These are phyloP conservation scores for Metschnikowia koreensis DNA, from an alignment of 805 yeast species.

Conservation along the genomic window DNA sequence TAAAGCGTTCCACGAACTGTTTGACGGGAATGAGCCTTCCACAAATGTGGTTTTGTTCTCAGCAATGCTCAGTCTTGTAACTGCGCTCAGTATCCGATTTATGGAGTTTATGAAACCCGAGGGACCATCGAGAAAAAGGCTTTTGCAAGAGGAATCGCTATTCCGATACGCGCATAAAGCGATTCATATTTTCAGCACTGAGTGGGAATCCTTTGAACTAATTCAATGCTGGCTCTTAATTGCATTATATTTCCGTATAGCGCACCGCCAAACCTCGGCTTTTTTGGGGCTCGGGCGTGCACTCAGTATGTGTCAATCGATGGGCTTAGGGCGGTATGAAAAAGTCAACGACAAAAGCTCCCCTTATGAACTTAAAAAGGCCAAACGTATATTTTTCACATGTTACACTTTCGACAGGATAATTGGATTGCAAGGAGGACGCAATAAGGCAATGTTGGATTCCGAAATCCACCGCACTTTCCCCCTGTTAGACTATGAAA, in stretches of 20 bases:
- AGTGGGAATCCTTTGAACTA: slow-evolving; percentile 52
- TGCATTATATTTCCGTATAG: slow-evolving; percentile 41
- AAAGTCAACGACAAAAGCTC: slow-evolving; percentile 21
- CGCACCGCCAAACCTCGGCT: slow-evolving; percentile 46
- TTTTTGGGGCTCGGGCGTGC: slow-evolving; percentile 44
- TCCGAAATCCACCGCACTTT: slow-evolving; percentile 34
- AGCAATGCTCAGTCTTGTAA: slow-evolving; percentile 49
- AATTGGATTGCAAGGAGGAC: slow-evolving; percentile 52
- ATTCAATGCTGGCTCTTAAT: slow-evolving; percentile 51
- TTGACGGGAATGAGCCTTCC: slow-evolving; percentile 20
- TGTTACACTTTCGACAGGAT: slow-evolving; percentile 54
- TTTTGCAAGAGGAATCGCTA: slow-evolving; percentile 40
- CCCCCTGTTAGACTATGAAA: slow-evolving; percentile 29
- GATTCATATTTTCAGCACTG: slow-evolving; percentile 41
- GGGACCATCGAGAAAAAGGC: slow-evolving; percentile 20
- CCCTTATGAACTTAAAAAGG: slow-evolving; percentile 45
- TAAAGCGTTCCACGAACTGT: slow-evolving; percentile 20
- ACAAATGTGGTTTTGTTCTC: slow-evolving; percentile 47
- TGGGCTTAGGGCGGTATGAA: slow-evolving; percentile 39
- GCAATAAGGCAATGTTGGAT: slow-evolving; percentile 36
- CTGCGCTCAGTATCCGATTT: slow-evolving; percentile 52
- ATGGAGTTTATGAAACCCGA: slow-evolving; percentile 36
- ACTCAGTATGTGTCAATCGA: slow-evolving; percentile 41
- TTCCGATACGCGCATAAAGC: slow-evolving; percentile 42
- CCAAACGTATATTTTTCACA: slow-evolving; percentile 53